Evolutionary conservation across 2,329 filamentous ascomycete species (phyloP), one percentile per base, ranked within the genome.

Genomic region (Calonectria leucothoes): DNA sequence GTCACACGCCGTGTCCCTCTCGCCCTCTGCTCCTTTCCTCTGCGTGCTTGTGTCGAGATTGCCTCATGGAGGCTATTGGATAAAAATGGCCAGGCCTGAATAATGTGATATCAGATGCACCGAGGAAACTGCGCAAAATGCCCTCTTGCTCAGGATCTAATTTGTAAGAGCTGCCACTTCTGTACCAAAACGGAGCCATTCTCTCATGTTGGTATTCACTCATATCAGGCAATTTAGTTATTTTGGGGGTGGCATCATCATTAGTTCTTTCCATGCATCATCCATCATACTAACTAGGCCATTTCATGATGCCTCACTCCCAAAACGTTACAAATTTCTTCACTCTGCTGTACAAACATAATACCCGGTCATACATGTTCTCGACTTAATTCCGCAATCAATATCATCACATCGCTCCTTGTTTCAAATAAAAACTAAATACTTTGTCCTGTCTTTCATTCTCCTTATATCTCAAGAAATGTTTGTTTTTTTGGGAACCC

Each of bases 261-360:
- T 59, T 59, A 37, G 37, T 25, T 59, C 55, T 33, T n/a, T 17
- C 33, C 33, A 37, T 37, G 55, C 20, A 59, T 25, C n/a, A 23
- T 37, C 10, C 39, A 17, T 23, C 4, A 37, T 37, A 59, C 55
- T 59, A 35, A 25, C 14, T 35, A 29, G 31, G 3, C 31, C 63
- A n/a, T 7, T 66, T n/a, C n/a, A 10, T 25, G 27, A 35, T 35
- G 33, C 31, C n/a, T 27, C 45, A 5, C 20, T 51, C 63, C 12
- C 45, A 29, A 35, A 52, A 12, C 37, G 12, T 20, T 27, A 51
- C 35, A 67, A 31, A 29, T 37, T 69, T 69, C 51, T 71, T 69
- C 70, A 74, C 71, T 69, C 66, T 67, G 74, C 69, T 69, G 74
- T 72, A 73, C 75, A 78, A 64, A 74, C 69, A 64, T 70, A 67